Conservation (phyloP, 805 yeast genomes). For the Candida takata region DNA sequence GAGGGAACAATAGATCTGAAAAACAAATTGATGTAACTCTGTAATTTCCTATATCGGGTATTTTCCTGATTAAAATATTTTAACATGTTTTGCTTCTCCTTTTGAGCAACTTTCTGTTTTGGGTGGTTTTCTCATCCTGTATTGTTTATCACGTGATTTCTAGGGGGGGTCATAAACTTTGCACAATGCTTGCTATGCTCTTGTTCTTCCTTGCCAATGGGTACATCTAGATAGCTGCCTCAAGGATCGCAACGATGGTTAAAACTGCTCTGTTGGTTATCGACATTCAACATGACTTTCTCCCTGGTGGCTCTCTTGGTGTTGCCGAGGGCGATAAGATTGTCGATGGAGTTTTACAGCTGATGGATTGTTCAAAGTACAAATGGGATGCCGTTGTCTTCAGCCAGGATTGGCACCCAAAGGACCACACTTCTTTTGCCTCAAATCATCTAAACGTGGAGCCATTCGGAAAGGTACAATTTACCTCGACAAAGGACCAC, state of each 20-base stretch:
- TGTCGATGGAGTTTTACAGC: constrained; percentile 42
- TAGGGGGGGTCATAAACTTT: too few species aligned
- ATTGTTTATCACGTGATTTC: too few species aligned
- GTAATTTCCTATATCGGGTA: constrained; percentile 10
- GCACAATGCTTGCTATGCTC: too few species aligned
- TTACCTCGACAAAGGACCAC: constrained; percentile 42
- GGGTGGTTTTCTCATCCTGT: too few species aligned
- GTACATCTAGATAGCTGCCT: too few species aligned
- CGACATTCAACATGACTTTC: constrained; percentile 83
- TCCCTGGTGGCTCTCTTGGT: constrained; percentile 79
- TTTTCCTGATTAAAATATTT: constrained; percentile 2
- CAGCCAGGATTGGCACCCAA: constrained; percentile 88
- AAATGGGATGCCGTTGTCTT: constrained; percentile 62
- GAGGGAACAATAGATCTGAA: constrained; percentile 1
- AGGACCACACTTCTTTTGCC: constrained; percentile 76
- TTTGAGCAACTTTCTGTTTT: too few species aligned
- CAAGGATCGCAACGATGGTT: too few species aligned
- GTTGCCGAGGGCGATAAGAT: constrained; percentile 57
- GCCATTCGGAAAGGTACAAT: constrained; percentile 45
- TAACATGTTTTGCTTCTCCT: too few species aligned
- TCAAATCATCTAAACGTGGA: constrained; percentile 42
- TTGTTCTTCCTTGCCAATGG: too few species aligned
- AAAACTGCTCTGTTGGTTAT: constrained; percentile 60
- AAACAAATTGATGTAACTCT: constrained; percentile 19
- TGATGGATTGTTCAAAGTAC: constrained; percentile 34